Evolutionary conservation across 768 basidiomycete species (phyloP).

Genomic region (Tricholoma sp.): DNA sequence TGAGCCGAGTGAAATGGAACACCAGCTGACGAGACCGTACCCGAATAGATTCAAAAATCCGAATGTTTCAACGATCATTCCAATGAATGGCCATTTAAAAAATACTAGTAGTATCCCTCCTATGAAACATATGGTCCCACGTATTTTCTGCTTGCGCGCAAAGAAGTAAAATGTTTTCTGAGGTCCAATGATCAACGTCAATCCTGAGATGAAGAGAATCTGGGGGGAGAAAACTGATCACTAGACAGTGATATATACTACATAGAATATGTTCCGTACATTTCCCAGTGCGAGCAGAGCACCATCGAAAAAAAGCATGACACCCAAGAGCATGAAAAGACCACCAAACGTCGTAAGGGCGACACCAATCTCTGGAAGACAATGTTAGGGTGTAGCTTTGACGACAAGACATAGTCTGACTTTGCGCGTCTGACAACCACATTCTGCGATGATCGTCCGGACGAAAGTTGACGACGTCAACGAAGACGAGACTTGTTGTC

Average conservation of each 20-base stretch:
- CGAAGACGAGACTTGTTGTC: neutral
- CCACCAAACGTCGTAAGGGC: slow-evolving; percentile 94
- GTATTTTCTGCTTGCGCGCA: slow-evolving; percentile 89
- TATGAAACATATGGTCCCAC: slow-evolving; percentile 85
- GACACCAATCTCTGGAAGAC: slow-evolving; percentile 80
- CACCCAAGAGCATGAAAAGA: slow-evolving; percentile 93
- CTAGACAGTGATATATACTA: neutral
- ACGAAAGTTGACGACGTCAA: slow-evolving; percentile 1
- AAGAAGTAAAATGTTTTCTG: slow-evolving; percentile 99
- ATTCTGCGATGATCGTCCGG: slow-evolving; percentile 26
- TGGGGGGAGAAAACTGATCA: slow-evolving; percentile 27
- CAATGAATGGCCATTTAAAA: slow-evolving; percentile 90
- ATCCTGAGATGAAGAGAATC: slow-evolving; percentile 91
- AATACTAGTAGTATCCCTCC: slow-evolving; percentile 92
- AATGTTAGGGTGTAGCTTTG: slow-evolving; percentile 3
- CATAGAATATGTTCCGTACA: slow-evolving; percentile 36
- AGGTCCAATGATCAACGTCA: slow-evolving; percentile 95
- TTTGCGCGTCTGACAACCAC: slow-evolving; percentile 68
- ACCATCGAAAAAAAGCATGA: slow-evolving; percentile 95
- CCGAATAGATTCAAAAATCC: slow-evolving; percentile 98
- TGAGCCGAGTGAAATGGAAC: slow-evolving; percentile 1
- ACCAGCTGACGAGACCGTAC: slow-evolving; percentile 36
- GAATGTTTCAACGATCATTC: slow-evolving; percentile 90
- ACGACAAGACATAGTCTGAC: slow-evolving; percentile 27
- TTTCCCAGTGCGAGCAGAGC: slow-evolving; percentile 96